Evolutionary conservation across 2,329 filamentous ascomycete genomes (phyloP).

Genomic region (Neonectria sp.): DNA sequence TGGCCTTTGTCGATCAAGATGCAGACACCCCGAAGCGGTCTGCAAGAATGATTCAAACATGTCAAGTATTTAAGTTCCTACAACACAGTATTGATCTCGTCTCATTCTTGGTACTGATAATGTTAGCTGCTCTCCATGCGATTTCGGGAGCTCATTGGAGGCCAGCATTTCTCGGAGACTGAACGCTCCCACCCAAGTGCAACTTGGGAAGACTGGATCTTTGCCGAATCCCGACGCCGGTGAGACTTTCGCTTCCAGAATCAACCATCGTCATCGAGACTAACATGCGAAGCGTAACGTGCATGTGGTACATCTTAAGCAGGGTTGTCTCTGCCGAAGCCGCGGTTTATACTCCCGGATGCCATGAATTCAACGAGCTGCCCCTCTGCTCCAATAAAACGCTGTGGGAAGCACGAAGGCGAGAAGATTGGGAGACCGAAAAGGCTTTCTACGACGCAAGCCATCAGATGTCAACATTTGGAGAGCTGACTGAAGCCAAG

Average conservation of each 20-base stretch:
- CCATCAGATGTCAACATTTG: conserved; percentile 33
- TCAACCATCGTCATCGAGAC: neutral
- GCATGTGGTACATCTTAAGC: conserved; percentile 46
- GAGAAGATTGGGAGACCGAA: conserved; percentile 46
- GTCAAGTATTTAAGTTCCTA: conserved; percentile 27
- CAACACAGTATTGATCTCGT: accelerated
- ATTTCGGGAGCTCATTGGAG: conserved; percentile 23
- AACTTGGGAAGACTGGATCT: conserved; percentile 51
- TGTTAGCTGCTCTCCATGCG: conserved; percentile 29
- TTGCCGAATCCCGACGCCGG: conserved; percentile 50
- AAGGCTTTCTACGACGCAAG: conserved; percentile 36
- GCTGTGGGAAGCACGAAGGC: conserved; percentile 45
- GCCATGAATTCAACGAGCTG: conserved; percentile 22
- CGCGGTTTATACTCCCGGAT: conserved; percentile 15
- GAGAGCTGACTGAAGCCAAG: conserved; percentile 35
- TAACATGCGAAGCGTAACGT: conserved; percentile 35
- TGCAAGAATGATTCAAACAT: conserved; percentile 34
- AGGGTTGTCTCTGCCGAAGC: conserved; percentile 40
- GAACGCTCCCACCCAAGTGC: conserved; percentile 36
- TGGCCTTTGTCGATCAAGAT: conserved; percentile 45
- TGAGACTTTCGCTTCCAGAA: neutral
- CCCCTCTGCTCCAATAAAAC: conserved; percentile 39
- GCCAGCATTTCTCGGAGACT: conserved; percentile 25
- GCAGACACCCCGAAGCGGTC: conserved; percentile 21
- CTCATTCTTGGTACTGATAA: neutral